Percentiles rank a stretch among this genome's conserved stretches.
Evolutionary conservation across 345 rosid species (phyloP).

Genomic region (Brassica rapa): DNA sequence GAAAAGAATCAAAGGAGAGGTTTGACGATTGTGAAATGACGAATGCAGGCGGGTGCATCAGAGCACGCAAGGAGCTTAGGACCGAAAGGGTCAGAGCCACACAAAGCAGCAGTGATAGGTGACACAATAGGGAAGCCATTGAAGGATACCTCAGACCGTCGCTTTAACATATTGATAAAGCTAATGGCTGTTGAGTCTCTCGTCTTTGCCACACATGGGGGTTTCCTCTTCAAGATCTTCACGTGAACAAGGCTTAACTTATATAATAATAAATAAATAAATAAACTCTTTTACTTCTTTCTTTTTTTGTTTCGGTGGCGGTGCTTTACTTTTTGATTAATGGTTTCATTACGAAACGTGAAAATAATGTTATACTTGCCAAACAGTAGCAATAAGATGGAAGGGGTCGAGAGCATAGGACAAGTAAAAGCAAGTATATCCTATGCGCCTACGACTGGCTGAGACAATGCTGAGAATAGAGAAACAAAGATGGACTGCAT

Average conservation of each 20-base stretch:
- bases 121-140: constrained; percentile 95
- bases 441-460: too few relatives aligned
- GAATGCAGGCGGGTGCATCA: constrained; percentile 72
- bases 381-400: too few relatives aligned
- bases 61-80: constrained; percentile 87
- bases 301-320: not conserved
- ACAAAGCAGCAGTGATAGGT: constrained; percentile 93
- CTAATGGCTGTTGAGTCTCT: constrained; percentile 97
- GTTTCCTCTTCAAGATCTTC: constrained; percentile 84
- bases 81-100: constrained; percentile 92
- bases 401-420: too few relatives aligned
- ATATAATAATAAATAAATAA: too few relatives aligned
- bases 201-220: constrained; percentile 94
- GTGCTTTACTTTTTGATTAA: not conserved
- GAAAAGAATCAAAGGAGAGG: not conserved
- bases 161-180: constrained; percentile 93
- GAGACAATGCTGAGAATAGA: not conserved
- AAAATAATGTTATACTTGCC: not conserved
- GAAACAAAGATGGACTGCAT: not conserved
- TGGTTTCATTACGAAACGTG: not conserved
- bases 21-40: not conserved
- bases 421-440: too few relatives aligned
- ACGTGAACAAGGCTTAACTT: constrained; percentile 22
- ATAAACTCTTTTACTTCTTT: too few relatives aligned
- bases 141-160: constrained; percentile 97